Base-by-base conservation (phyloP, 2,329 filamentous ascomycete genomes). In the Calonectria fujianensis region DNA sequence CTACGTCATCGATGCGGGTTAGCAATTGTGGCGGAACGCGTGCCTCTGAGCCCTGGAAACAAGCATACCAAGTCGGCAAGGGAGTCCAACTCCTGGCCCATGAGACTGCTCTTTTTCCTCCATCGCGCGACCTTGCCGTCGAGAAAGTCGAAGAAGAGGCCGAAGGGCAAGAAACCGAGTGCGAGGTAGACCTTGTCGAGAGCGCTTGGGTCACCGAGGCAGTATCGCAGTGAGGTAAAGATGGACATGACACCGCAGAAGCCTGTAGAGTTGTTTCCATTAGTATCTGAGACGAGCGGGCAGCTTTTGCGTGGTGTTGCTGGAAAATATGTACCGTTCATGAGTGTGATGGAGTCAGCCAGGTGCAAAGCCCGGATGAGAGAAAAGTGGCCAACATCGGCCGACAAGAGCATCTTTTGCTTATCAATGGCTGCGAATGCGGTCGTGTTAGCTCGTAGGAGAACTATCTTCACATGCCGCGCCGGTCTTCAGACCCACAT, bases 41-140 rank as follows among this genome's bases (percentile, higher is more conserved):
- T 20, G 35, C 18, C 18, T 48, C 20, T 41, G 32, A n/a, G n/a
- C 9, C 10, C 5, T 10, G 50, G 64, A 20, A 59, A 59, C 11
- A 54, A 27, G 74, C 91, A 35, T 93, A 98, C 96, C 89, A 99
- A 85, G 84, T 99, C 97, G 70, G 97, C 97, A 63, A 99, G 90
- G 9, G 96, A 98, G 85, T 99, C 97, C 71, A 99, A 89, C 86
- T 99, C 97, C 86, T 98, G 96, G 16, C 97, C 97, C 96, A 99
- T 98, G 84, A 99, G 89, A 81, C 95, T 97, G 82, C 95, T 97
- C 93, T 98, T 99, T 87, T 95, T 94, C 84, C 97, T 93, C 97
- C 97, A 98, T 78, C 97, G 91, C 77, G 97, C 97, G 71, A 99
- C 96, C 84, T 96, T 97, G 83, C 97, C 97, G 85, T 99, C 97